phyloP scores from a whole-genome alignment of 345 rosid genomes.

The Erucastrum elatum region DNA sequence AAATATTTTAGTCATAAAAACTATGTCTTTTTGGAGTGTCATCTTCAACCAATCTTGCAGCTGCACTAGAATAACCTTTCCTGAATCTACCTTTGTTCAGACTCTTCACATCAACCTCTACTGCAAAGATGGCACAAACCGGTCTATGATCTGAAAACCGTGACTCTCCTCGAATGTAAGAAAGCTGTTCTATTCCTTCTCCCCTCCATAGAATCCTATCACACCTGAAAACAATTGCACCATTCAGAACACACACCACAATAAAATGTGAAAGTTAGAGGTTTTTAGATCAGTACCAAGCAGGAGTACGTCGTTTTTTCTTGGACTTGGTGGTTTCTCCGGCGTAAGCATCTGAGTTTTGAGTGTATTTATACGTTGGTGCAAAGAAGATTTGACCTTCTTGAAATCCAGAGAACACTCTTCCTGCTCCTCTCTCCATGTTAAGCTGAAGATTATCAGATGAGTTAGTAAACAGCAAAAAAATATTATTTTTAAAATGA shows the following conservation, averaged over 20 bases:
- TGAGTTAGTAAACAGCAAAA: not conserved
- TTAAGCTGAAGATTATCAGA: constrained; percentile 54
- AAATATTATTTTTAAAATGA: not conserved
- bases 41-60: constrained; percentile 52
- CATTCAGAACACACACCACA: not conserved
- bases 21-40: constrained; percentile 65
- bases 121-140: constrained; percentile 72
- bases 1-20: constrained; percentile 50
- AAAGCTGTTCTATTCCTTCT: constrained; percentile 71
- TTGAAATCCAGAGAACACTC: constrained; percentile 69
- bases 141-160: constrained; percentile 96
- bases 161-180: constrained; percentile 76
- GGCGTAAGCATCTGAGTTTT: constrained; percentile 84
- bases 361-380: constrained; percentile 87
- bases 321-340: constrained; percentile 85
- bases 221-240: constrained; percentile 58
- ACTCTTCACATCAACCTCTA: constrained; percentile 60
- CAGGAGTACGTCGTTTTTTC: constrained; percentile 97
- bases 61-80: constrained; percentile 68
- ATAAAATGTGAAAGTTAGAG: not conserved
- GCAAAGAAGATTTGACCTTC: constrained; percentile 83
- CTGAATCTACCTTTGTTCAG: constrained; percentile 49
- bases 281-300: constrained; percentile 54
- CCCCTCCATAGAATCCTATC: constrained; percentile 92
- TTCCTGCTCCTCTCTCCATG: constrained; percentile 83